These are phyloP conservation scores for Chaetomiaceae sp. DNA, from an alignment of 2,329 filamentous ascomycete genomes.

Conservation along the genomic window DNA sequence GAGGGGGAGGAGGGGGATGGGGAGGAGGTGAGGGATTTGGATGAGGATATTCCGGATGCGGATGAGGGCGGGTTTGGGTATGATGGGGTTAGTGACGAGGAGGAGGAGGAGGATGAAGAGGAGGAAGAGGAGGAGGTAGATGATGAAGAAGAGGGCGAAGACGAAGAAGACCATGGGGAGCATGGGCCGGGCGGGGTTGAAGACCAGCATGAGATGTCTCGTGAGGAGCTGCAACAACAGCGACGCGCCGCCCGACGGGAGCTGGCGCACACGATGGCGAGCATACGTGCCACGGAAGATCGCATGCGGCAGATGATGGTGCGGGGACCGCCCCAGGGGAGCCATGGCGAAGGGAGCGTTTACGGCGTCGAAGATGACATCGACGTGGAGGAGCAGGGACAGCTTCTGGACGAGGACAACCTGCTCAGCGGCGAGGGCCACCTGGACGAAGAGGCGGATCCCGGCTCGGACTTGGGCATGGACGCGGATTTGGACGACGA, in stretches of 20 bases:
- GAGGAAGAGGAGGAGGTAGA: conserved; percentile 34
- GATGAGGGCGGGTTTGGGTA: conserved; percentile 49
- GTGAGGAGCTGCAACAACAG: conserved; percentile 9
- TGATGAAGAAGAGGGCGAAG: conserved; percentile 36
- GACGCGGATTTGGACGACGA: conserved; percentile 66
- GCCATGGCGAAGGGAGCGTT: conserved; percentile 36
- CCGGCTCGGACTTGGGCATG: conserved; percentile 47
- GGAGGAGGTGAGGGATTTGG: conserved; percentile 52
- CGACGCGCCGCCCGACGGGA: conserved; percentile 34
- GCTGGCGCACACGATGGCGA: conserved; percentile 43
- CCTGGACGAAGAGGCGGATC: conserved; percentile 24
- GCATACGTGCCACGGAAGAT: conserved; percentile 52
- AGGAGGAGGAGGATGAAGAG: conserved; percentile 35
- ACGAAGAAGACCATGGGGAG: conserved; percentile 30
- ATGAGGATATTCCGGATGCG: conserved; percentile 68
- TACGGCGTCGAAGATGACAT: conserved; percentile 46
- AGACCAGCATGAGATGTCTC: conserved; percentile 24
- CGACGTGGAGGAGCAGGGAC: conserved; percentile 44
- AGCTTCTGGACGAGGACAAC: conserved; percentile 59
- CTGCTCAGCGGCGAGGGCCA: conserved; percentile 35
- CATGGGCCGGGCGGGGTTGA: conserved; percentile 30
- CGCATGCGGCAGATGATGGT: conserved; percentile 55
- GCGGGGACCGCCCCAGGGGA: conserved; percentile 37
- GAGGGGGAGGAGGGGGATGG: conserved; percentile 25
- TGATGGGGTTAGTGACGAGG: conserved; percentile 38